Evolutionary conservation across 495 filamentous ascomycete species (phyloP).

Genomic region (Aspergillus funiculosus): DNA sequence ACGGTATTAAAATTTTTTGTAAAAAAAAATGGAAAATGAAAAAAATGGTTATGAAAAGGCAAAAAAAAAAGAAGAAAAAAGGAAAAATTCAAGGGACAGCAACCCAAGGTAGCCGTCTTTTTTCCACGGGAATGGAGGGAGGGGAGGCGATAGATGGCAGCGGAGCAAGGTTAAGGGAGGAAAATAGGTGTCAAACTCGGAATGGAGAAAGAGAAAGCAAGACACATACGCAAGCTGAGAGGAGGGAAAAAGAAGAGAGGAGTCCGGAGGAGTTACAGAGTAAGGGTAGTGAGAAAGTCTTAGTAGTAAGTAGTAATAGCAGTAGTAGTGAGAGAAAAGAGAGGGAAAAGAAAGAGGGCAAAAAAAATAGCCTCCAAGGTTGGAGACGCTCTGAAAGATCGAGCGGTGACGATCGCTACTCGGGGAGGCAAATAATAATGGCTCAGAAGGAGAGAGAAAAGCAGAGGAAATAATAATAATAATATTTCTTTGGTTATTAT

Average conservation of each 20-base stretch:
- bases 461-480: constrained; percentile 10
- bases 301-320: no score
- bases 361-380: constrained; percentile 11
- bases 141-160: constrained; percentile 27
- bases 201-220: constrained; percentile 5
- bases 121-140: constrained; percentile 27
- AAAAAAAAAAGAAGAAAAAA: constrained; percentile 22
- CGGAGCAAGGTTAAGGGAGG: constrained; percentile 24
- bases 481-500: constrained; percentile 4
- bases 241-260: constrained; percentile 13
- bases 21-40: constrained; percentile 22
- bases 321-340: constrained; percentile 16
- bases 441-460: constrained; percentile 9
- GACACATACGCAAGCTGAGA: background rate
- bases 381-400: constrained; percentile 20
- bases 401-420: constrained; percentile 34
- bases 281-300: constrained; percentile 15
- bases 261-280: constrained; percentile 15
- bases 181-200: constrained; percentile 20
- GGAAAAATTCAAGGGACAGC: constrained; percentile 16
- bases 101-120: constrained; percentile 21
- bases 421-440: constrained; percentile 34
- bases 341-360: constrained; percentile 17
- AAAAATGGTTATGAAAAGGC: constrained; percentile 17
- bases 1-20: constrained; percentile 17